phyloP scores from a whole-genome alignment of 2,329 filamentous ascomycete species.

The Lachnellula occidentalis region DNA sequence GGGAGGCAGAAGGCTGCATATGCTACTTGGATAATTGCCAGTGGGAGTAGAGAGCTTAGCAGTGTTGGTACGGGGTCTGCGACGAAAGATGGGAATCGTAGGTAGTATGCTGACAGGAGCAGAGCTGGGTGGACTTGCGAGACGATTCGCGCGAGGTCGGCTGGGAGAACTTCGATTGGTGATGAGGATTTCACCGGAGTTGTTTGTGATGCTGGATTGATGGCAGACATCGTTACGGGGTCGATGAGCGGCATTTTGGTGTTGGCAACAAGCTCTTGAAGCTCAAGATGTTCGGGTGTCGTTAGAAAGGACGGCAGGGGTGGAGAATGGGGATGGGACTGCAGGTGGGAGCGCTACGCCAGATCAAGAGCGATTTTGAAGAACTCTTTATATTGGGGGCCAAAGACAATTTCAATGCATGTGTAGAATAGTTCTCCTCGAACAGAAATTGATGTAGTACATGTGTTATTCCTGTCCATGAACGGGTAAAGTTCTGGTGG shows the following conservation, averaged over 20 bases:
- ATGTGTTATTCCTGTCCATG: background rate
- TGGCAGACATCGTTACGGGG: constrained; percentile 27
- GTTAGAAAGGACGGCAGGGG: background rate
- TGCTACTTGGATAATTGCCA: constrained; percentile 57
- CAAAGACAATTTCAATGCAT: background rate
- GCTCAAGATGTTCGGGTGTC: background rate
- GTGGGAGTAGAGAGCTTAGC: constrained; percentile 52
- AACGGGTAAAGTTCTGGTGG: no score
- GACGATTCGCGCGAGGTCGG: constrained; percentile 43
- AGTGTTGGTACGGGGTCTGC: constrained; percentile 63
- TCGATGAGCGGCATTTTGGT: constrained; percentile 29
- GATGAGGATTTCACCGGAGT: constrained; percentile 18
- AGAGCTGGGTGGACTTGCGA: constrained; percentile 64
- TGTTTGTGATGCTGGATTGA: constrained; percentile 5
- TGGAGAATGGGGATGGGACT: background rate
- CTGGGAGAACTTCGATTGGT: constrained; percentile 29
- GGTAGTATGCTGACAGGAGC: constrained; percentile 57
- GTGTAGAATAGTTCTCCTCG: background rate
- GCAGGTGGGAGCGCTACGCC: background rate
- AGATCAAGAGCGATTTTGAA: background rate
- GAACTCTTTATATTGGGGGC: background rate
- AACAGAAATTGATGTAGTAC: background rate
- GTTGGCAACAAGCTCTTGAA: background rate
- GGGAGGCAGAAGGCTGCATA: constrained; percentile 62
- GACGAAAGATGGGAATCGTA: constrained; percentile 63